Base-by-base conservation (phyloP, 768 basidiomycete genomes). In the Pisolithus microcarpus region DNA sequence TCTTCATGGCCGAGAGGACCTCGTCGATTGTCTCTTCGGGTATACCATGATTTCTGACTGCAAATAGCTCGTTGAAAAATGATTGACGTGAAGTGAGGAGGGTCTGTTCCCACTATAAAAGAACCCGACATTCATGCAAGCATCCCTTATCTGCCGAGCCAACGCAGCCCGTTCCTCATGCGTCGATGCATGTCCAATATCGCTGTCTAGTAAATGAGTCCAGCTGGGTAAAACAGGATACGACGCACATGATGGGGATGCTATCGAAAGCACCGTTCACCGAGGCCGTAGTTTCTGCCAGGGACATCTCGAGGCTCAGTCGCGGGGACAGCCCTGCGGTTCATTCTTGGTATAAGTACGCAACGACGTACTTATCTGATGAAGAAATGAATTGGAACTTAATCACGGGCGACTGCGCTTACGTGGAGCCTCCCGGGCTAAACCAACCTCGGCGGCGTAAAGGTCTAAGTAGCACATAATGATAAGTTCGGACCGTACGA, bases 61-160 rank as follows among this genome's bases (percentile, higher is more conserved):
- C 39, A 18, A 40, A 18, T 19, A 4, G n/a, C 0, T 42, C 24
- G 16, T 28, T 16, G 10, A 9, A 13, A n/a, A 13, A 8, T 11
- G 2, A 15, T 15, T 5, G 11, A 9, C 5, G 19, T 21, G 1
- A 21, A 42, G 26, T 26, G 26, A 26, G 11, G 21, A 42, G 2
- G 21, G 23, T 11, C 10, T 23, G 30, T 15, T 8, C 70, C 19
- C 55, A 86, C 85, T 78, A 59, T 92, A 93, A 65, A 93, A 87
- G 63, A 94, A 92, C 1, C 91, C 91, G 5, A 88, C 87, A 48
- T 80, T 75, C 50, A 88, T 81, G 57, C 87, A 91, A 0, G 91
- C 90, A 56, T 86, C 75, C 48, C 84, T 74, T 38, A 93, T 75
- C 55, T 79, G 66, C 23, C 68, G 60, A 0, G 81, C 87, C 1